A percentile compares a stretch with the other conserved stretches of the same genome.
Evolutionary conservation across 2,329 filamentous ascomycete species (phyloP).

Genomic region (Penicillium sp.): DNA sequence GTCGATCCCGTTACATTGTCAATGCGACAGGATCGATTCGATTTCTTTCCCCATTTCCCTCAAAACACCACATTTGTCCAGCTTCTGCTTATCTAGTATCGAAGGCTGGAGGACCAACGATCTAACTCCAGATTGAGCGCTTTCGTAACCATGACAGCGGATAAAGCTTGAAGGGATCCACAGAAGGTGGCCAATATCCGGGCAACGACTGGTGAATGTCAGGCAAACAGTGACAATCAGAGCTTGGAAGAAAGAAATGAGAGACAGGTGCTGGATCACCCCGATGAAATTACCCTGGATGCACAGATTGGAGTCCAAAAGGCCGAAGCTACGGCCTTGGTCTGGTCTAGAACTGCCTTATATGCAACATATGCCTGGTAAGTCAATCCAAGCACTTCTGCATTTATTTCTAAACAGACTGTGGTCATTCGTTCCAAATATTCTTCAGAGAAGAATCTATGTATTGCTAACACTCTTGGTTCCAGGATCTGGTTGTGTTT

Average conservation of each 20-base stretch:
- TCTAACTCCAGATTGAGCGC: not conserved
- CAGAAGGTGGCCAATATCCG: not conserved
- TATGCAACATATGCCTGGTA: slow-evolving; percentile 35
- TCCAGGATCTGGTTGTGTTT: slow-evolving; percentile 47
- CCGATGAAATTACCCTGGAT: not conserved
- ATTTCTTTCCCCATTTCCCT: not conserved
- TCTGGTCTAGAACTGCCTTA: slow-evolving; percentile 45
- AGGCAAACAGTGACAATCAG: not conserved
- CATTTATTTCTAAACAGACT: not conserved
- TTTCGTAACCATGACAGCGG: not conserved
- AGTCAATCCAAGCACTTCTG: not conserved
- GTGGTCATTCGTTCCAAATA: not conserved
- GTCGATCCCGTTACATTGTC: not conserved
- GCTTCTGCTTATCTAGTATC: not conserved
- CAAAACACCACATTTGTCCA: not conserved
- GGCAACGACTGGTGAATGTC: not conserved
- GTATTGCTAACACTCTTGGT: not conserved
- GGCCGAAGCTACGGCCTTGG: slow-evolving; percentile 46
- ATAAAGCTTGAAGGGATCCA: not conserved
- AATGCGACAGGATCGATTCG: not conserved
- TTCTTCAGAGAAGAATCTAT: not conserved
- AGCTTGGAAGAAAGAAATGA: not conserved
- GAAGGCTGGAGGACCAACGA: not conserved
- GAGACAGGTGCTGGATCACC: not conserved
- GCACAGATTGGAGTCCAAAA: slow-evolving; percentile 40